Conservation (phyloP, 371 early-diverging fungal species). For the Mucor saturninus region DNA sequence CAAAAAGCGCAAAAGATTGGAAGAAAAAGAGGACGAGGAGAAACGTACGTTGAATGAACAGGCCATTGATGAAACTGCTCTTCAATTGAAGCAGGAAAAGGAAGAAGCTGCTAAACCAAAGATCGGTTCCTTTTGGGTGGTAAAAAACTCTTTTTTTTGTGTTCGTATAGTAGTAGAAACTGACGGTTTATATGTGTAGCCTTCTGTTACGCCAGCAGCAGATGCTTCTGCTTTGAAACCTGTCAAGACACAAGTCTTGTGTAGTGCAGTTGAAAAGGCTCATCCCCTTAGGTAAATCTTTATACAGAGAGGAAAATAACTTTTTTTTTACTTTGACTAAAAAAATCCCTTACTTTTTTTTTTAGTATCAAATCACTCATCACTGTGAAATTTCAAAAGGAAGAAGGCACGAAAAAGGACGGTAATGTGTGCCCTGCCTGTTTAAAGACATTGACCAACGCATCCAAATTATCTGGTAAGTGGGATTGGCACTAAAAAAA, state of each 20-base stretch:
- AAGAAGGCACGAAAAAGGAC: constrained; percentile 30
- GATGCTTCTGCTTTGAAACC: constrained; percentile 60
- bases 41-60: constrained; percentile 29
- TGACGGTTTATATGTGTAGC: constrained; percentile 42
- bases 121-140: constrained; percentile 84
- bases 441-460: constrained; percentile 78
- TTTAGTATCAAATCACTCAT: constrained; percentile 74
- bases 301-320: no score
- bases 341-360: no score
- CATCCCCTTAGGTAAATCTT: constrained; percentile 61
- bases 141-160: constrained; percentile 36
- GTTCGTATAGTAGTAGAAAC: background rate
- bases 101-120: constrained; percentile 61
- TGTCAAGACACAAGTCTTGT: constrained; percentile 60
- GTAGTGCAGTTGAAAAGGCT: constrained; percentile 69
- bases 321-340: no score
- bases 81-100: constrained; percentile 57
- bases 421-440: constrained; percentile 83
- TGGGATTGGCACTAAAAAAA: background rate
- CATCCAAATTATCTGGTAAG: constrained; percentile 71
- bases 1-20: constrained; percentile 51
- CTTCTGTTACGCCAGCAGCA: constrained; percentile 79
- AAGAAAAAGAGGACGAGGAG: constrained; percentile 44
- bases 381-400: constrained; percentile 69
- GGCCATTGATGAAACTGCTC: constrained; percentile 50